Evolutionary conservation across 2,329 filamentous ascomycete genomes (phyloP).

Genomic region (Sordariomycetes sp.): DNA sequence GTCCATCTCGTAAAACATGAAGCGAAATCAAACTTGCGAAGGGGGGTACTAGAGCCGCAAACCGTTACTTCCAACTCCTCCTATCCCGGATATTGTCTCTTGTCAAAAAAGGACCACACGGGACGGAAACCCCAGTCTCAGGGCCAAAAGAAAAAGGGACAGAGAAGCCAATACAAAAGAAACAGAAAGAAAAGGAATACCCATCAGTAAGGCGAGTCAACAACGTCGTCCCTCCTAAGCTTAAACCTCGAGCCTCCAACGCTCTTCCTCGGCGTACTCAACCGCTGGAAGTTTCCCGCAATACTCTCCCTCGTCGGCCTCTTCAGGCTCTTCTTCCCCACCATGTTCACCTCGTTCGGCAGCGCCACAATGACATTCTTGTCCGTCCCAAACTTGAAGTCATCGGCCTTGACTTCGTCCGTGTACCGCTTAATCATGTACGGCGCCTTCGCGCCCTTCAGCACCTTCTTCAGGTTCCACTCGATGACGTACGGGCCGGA

Average conservation of each 20-base stretch:
- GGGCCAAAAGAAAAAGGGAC: no score
- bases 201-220: constrained; percentile 52
- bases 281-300: constrained; percentile 38
- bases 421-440: constrained; percentile 95
- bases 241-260: constrained; percentile 53
- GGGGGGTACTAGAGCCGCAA: no score
- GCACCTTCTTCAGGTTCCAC: constrained; percentile 86
- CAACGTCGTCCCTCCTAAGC: constrained; percentile 69
- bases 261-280: constrained; percentile 29
- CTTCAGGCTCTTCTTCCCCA: constrained; percentile 73
- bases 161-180: no score
- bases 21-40: no score
- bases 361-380: constrained; percentile 97
- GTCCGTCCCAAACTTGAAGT: constrained; percentile 94
- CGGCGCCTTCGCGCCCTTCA: constrained; percentile 68
- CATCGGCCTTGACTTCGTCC: constrained; percentile 93
- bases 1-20: no score
- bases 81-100: no score
- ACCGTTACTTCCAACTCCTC: no score
- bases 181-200: not conserved
- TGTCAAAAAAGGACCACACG: no score
- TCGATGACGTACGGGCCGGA: constrained; percentile 95
- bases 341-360: constrained; percentile 97
- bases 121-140: no score
- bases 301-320: constrained; percentile 90